Evolutionary conservation across 805 yeast species (phyloP).

Genomic region (Barnettozyma salicaria): DNA sequence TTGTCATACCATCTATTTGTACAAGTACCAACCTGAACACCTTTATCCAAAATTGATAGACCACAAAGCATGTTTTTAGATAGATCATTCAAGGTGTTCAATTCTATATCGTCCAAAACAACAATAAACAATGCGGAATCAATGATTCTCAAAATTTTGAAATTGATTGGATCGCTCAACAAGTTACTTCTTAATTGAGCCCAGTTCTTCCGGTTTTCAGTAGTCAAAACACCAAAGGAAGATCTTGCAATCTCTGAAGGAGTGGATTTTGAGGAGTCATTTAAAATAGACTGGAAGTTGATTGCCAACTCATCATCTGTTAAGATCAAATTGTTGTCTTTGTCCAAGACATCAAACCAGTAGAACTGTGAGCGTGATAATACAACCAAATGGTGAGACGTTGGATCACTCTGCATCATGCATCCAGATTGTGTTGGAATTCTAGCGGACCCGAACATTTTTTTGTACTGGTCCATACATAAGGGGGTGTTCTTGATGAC

Average conservation of each 20-base stretch:
- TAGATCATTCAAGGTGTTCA: constrained; percentile 54
- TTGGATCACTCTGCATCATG: constrained; percentile 72
- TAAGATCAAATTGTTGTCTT: constrained; percentile 61
- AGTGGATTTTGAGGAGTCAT: constrained; percentile 52
- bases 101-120: constrained; percentile 73
- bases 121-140: constrained; percentile 80
- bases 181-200: constrained; percentile 60
- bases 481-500: constrained; percentile 56
- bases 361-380: constrained; percentile 83
- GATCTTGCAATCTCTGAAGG: constrained; percentile 67
- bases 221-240: constrained; percentile 84
- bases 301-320: constrained; percentile 69
- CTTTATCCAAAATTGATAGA: constrained; percentile 66
- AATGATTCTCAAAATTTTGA: constrained; percentile 64
- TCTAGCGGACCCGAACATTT: constrained; percentile 81
- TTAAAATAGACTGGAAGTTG: constrained; percentile 69
- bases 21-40: constrained; percentile 90
- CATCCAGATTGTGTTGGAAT: constrained; percentile 82
- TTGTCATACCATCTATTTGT: constrained; percentile 95
- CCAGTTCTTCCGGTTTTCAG: constrained; percentile 88
- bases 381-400: constrained; percentile 76
- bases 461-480: constrained; percentile 89
- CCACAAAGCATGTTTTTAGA: constrained; percentile 89
- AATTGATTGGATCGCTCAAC: constrained; percentile 45
- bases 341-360: constrained; percentile 90